Conservation (phyloP, 306 rosid species). For the Rosa rugosa region DNA sequence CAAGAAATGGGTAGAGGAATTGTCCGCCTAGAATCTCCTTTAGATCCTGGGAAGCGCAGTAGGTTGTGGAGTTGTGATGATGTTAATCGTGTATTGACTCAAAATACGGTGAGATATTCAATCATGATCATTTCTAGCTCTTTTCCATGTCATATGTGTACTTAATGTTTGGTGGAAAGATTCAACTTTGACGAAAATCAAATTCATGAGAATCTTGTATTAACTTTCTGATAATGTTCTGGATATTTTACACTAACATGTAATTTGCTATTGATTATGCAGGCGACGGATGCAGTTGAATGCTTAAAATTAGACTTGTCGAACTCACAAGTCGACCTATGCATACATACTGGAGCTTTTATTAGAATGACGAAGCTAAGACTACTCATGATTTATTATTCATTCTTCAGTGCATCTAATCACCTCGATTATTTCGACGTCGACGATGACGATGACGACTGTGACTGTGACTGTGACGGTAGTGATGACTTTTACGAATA, state of each 20-base stretch:
- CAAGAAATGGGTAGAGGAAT: constrained; percentile 36
- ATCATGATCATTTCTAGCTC: too few relatives aligned
- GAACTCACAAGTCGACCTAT: too few relatives aligned
- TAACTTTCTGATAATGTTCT: too few relatives aligned
- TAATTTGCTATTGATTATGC: neutral
- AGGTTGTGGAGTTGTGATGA: constrained; percentile 24
- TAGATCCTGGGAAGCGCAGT: constrained; percentile 1
- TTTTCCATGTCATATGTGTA: too few relatives aligned
- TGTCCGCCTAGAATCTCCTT: constrained; percentile 22
- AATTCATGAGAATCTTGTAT: too few relatives aligned
- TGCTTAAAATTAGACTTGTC: neutral
- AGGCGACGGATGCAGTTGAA: constrained; percentile 13
- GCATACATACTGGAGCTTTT: constrained; percentile 26
- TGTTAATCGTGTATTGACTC: neutral
- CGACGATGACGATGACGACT: neutral
- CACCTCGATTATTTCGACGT: fast-evolving
- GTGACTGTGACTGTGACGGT: too few relatives aligned
- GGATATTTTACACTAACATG: too few relatives aligned
- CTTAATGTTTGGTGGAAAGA: too few relatives aligned
- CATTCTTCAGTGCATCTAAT: too few relatives aligned
- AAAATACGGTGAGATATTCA: neutral
- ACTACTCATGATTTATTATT: neutral
- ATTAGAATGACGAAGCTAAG: constrained; percentile 21
- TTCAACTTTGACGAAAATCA: neutral
- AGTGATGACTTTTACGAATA: too few relatives aligned